These are phyloP conservation scores for Hypoxylon fragiforme DNA, from an alignment of 495 filamentous ascomycete genomes.

Conservation along the genomic window DNA sequence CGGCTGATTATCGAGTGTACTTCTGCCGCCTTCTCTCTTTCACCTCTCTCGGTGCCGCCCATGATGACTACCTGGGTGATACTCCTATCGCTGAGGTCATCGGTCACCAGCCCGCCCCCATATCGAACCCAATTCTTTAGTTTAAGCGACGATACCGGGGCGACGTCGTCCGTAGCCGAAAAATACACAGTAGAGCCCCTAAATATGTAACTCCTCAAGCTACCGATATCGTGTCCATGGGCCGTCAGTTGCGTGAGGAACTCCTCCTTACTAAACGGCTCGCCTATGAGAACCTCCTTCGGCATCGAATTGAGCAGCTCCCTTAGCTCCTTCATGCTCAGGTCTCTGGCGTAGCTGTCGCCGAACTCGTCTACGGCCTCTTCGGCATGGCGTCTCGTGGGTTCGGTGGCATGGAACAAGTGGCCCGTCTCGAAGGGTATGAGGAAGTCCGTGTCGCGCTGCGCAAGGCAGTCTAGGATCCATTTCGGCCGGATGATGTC, in stretches of 20 bases:
- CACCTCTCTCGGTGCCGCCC: conserved; percentile 33
- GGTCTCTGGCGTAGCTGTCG: conserved; percentile 82
- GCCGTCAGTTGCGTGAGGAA: conserved; percentile 60
- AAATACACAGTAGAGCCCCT: conserved; percentile 61
- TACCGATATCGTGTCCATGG: conserved; percentile 53
- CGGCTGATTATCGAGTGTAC: conserved; percentile 49
- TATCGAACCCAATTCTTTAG: conserved; percentile 61
- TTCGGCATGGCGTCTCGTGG: conserved; percentile 33
- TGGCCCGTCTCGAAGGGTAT: conserved; percentile 73
- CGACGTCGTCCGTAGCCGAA: conserved; percentile 31
- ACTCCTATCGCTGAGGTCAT: conserved; percentile 48
- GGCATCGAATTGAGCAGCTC: conserved; percentile 56
- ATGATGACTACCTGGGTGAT: conserved; percentile 71
- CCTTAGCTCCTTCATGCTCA: conserved; percentile 65
- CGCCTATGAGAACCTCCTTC: conserved; percentile 20
- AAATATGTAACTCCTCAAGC: conserved; percentile 69
- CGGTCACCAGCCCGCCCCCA: conserved; percentile 59
- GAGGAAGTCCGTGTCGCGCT: conserved; percentile 60
- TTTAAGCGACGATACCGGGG: conserved; percentile 29
- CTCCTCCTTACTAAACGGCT: conserved; percentile 40
- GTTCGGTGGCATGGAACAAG: conserved; percentile 47
- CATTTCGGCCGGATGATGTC: conserved; percentile 80
- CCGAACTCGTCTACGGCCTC: conserved; percentile 71
- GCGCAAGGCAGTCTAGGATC: conserved; percentile 79
- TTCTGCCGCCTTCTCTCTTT: conserved; percentile 44